Conservation (phyloP, 2,329 filamentous ascomycete species). For the Mariannaea sp. region DNA sequence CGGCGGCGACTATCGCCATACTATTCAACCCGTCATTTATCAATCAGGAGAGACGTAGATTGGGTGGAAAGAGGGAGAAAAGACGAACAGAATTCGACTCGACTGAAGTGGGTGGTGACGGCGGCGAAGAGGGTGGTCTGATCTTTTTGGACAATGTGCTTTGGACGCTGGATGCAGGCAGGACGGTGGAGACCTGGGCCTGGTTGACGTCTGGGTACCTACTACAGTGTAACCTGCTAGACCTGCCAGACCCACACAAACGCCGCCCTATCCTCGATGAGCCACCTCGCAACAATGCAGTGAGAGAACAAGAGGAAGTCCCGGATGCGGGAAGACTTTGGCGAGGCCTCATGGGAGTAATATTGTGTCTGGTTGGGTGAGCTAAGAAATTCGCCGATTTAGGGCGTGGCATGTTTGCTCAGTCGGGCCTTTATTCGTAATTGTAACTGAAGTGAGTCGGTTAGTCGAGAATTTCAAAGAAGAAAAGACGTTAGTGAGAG, state of each 20-base stretch:
- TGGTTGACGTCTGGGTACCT: too few relatives aligned
- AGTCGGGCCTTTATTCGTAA: conserved; percentile 19
- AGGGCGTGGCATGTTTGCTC: conserved; percentile 18
- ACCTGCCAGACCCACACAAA: conserved; percentile 24
- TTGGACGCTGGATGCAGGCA: conserved; percentile 12
- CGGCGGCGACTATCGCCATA: conserved; percentile 3
- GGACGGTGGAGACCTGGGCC: conserved; percentile 10
- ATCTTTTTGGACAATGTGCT: conserved; percentile 16
- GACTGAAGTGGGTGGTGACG: conserved; percentile 18
- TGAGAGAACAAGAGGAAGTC: neutral
- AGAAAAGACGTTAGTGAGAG: too few relatives aligned
- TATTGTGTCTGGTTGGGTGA: conserved; percentile 27
- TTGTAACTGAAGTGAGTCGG: conserved; percentile 5
- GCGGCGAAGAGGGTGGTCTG: conserved; percentile 26
- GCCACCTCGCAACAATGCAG: conserved; percentile 9
- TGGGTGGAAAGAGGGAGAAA: conserved; percentile 8
- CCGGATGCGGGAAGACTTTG: conserved; percentile 6
- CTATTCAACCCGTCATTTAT: conserved; percentile 15
- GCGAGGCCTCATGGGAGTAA: conserved; percentile 18
- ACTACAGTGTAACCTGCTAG: too few relatives aligned
- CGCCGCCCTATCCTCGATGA: conserved; percentile 10
- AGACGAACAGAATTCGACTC: conserved; percentile 13
- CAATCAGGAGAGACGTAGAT: too few relatives aligned
- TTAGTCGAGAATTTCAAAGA: conserved; percentile 1
- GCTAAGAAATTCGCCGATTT: neutral